These are phyloP conservation scores for Didymella keratinophila DNA, from an alignment of 2,329 filamentous ascomycete species.

Conservation along the genomic window DNA sequence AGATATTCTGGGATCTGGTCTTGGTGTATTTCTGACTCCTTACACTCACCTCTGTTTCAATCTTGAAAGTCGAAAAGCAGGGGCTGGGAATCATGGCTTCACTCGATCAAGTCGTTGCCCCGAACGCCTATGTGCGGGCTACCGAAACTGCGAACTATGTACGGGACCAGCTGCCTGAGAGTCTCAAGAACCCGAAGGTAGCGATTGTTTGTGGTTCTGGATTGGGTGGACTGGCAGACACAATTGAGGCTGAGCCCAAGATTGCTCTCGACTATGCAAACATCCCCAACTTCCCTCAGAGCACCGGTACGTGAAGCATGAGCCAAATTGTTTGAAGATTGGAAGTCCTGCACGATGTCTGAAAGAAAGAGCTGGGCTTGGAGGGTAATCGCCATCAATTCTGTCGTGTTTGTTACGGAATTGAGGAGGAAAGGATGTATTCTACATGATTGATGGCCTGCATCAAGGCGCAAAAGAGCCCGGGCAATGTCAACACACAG, in stretches of 20 bases:
- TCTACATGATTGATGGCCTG: background rate
- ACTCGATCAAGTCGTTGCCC: conserved; percentile 31
- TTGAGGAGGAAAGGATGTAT: background rate
- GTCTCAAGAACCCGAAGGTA: conserved; percentile 62
- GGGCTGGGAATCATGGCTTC: conserved; percentile 17
- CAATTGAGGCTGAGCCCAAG: conserved; percentile 59
- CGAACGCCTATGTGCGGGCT: conserved; percentile 53
- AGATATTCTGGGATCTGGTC: background rate
- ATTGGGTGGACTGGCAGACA: conserved; percentile 66
- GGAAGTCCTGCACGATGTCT: background rate
- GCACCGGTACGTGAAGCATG: conserved; percentile 58
- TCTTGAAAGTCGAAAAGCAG: conserved; percentile 1
- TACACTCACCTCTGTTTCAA: background rate
- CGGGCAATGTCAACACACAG: background rate
- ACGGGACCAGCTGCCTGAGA: conserved; percentile 57
- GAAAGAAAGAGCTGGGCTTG: background rate
- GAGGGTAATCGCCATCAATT: background rate
- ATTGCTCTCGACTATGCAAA: conserved; percentile 65
- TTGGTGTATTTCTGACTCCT: background rate
- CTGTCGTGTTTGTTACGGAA: background rate
- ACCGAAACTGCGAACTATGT: conserved; percentile 62
- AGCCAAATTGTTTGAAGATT: background rate
- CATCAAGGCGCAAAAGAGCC: background rate
- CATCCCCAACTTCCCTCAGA: conserved; percentile 68
- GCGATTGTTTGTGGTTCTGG: conserved; percentile 72